A percentile compares a stretch with the other conserved stretches of the same genome.
These are phyloP conservation scores for Oryza coarctata DNA, from an alignment of 176 grass and related monocot genomes.

Conservation along the genomic window DNA sequence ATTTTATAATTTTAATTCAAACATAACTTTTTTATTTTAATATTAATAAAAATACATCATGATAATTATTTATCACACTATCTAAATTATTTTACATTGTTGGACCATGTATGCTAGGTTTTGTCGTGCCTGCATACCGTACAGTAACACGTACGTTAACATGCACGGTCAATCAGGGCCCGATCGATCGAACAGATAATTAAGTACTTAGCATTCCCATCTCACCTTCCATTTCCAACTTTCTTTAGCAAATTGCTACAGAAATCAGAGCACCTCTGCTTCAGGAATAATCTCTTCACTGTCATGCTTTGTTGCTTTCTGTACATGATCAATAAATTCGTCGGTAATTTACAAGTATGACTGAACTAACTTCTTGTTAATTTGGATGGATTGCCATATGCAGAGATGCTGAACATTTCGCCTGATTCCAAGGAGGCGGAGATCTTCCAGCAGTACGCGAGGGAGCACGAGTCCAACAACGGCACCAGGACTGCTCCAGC, in stretches of 20 bases:
- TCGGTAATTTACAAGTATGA: neutral
- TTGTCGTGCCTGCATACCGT: neutral
- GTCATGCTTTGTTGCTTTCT: neutral
- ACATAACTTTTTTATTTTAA: too few relatives aligned
- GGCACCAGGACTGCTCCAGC: neutral
- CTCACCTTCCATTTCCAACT: too few relatives aligned
- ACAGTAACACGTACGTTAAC: neutral
- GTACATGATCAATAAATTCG: neutral
- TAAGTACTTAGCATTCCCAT: too few relatives aligned
- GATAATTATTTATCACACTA: too few relatives aligned
- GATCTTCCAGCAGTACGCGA: constrained; percentile 58
- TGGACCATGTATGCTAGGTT: neutral
- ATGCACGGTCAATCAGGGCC: neutral
- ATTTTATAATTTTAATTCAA: too few relatives aligned
- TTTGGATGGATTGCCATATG: neutral
- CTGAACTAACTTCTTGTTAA: too few relatives aligned
- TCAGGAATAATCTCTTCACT: neutral
- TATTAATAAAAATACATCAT: too few relatives aligned
- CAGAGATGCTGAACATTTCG: constrained; percentile 51
- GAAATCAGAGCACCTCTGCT: neutral
- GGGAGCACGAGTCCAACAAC: constrained; percentile 40
- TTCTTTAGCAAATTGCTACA: neutral
- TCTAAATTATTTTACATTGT: too few relatives aligned
- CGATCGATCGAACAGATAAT: neutral
- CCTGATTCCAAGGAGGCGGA: constrained; percentile 46